phyloP scores from a whole-genome alignment of 2,329 filamentous ascomycete genomes.

The Penicillium sp. region DNA sequence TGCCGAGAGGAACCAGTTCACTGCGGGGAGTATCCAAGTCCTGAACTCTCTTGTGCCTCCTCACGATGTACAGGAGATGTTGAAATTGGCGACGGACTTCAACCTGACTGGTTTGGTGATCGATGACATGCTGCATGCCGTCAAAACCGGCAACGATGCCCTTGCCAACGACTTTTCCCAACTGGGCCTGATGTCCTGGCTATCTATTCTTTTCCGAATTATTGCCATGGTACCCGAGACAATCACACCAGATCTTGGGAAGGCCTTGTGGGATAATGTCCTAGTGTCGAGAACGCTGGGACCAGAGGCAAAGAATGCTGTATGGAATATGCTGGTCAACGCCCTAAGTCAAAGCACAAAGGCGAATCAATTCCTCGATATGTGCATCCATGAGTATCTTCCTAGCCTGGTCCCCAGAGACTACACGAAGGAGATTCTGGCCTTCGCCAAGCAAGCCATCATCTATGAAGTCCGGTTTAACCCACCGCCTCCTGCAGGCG shows the following conservation, averaged over 20 bases:
- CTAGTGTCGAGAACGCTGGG: slow-evolving; percentile 66
- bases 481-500: slow-evolving; percentile 49
- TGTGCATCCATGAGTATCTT: slow-evolving; percentile 47
- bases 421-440: slow-evolving; percentile 43
- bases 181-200: slow-evolving; percentile 54
- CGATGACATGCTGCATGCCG: slow-evolving; percentile 64
- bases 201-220: slow-evolving; percentile 61
- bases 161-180: slow-evolving; percentile 43
- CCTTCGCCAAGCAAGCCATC: slow-evolving; percentile 46
- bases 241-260: slow-evolving; percentile 64
- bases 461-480: slow-evolving; percentile 59
- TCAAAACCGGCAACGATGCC: slow-evolving; percentile 46
- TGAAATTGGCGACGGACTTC: slow-evolving; percentile 61
- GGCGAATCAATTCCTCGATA: slow-evolving; percentile 46
- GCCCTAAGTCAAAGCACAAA: slow-evolving; percentile 32
- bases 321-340: slow-evolving; percentile 68
- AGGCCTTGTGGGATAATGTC: slow-evolving; percentile 70
- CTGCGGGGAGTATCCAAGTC: slow-evolving; percentile 73
- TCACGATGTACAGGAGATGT: slow-evolving; percentile 55
- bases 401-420: slow-evolving; percentile 41
- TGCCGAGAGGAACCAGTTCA: slow-evolving; percentile 61
- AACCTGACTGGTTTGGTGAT: slow-evolving; percentile 64
- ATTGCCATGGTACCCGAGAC: slow-evolving; percentile 63
- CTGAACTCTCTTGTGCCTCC: slow-evolving; percentile 50
- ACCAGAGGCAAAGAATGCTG: slow-evolving; percentile 62